Evolutionary conservation across 176 grass and related monocot species (phyloP), one percentile per base, ranked within the genome.

Genomic region (Bromus sterilis): DNA sequence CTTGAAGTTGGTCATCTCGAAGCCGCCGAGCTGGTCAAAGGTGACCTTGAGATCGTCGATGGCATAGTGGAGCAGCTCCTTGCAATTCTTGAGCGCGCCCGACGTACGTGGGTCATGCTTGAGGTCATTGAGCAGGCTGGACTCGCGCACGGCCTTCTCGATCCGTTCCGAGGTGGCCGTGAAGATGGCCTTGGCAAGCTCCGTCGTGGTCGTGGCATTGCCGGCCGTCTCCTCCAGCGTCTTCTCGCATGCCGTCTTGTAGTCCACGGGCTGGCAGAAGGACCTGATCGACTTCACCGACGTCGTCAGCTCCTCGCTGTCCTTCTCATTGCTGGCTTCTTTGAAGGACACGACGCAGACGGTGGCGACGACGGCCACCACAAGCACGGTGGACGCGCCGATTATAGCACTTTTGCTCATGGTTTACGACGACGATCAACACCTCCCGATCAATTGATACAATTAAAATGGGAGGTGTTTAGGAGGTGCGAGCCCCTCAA

Each of bases 1-100:
- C 31, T 83, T 80, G 78, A 98, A 86, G 71, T 88, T 86, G 66
- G 56, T 76, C 80, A 91, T 58, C 28, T 95, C 86, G 65, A 98
- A 81, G 4, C 86, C 84, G 16, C 84, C 86, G 11, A 98, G 82
- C 81, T 83, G 18, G 5, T 87, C 51, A 75, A 95, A 91, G 12
- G 95, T 93, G 1, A 66, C 71, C 65, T 66, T 71, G 29, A 98
- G 83, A 57, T 98, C 95, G 18, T 88, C 90, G 4, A 98, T 23
- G 53, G 95, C 92, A 76, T 94, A 93, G 78, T 89, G 74, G 9
- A 98, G 93, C 61, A 95, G 71, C 82, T 93, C 90, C 86, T 74
- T 28, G 86, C 95, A 95, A 80, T 89, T 71, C 11, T 77, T 12
- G 7, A 98, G 87, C 11, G 92, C 92, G 3, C 79, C 86, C 11